These are phyloP conservation scores for Fusarium udum DNA, from an alignment of 2,329 filamentous ascomycete genomes.

Conservation along the genomic window DNA sequence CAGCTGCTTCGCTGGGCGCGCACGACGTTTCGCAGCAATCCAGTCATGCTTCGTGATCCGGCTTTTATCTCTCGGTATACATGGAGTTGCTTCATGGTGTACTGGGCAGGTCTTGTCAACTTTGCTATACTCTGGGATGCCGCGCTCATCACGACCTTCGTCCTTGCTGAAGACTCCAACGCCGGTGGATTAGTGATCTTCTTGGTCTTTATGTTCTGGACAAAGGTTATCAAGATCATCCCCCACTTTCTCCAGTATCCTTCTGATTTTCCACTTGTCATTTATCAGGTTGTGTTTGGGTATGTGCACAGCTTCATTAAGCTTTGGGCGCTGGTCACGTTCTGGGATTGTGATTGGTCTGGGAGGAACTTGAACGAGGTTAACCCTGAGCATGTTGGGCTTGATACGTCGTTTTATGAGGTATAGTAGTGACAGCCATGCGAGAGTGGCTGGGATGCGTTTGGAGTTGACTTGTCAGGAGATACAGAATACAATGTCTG, in stretches of 20 bases:
- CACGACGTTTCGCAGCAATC: constrained; percentile 67
- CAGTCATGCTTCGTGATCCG: constrained; percentile 58
- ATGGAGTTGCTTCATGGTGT: constrained; percentile 66
- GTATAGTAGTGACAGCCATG: neutral
- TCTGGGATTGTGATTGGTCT: constrained; percentile 56
- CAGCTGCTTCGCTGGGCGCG: constrained; percentile 68
- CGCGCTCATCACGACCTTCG: constrained; percentile 49
- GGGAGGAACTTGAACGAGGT: constrained; percentile 42
- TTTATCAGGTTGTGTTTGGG: constrained; percentile 61
- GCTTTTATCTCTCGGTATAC: constrained; percentile 26
- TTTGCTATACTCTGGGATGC: constrained; percentile 64
- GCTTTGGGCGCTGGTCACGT: constrained; percentile 63
- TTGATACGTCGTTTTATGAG: constrained; percentile 18
- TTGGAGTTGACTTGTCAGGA: neutral
- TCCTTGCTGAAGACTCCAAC: neutral
- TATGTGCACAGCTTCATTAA: constrained; percentile 69
- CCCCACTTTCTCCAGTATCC: constrained; percentile 63
- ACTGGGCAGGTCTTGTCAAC: constrained; percentile 63
- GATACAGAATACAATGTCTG: rapidly evolving
- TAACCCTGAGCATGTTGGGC: neutral
- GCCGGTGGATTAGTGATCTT: constrained; percentile 20
- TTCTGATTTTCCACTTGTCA: constrained; percentile 60
- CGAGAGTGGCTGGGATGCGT: rapidly evolving
- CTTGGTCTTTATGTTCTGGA: constrained; percentile 59
- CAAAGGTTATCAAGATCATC: constrained; percentile 66